Evolutionary conservation across 306 rosid genomes (phyloP), one percentile per base, ranked within the genome.

Genomic region (Crotalaria pallida): DNA sequence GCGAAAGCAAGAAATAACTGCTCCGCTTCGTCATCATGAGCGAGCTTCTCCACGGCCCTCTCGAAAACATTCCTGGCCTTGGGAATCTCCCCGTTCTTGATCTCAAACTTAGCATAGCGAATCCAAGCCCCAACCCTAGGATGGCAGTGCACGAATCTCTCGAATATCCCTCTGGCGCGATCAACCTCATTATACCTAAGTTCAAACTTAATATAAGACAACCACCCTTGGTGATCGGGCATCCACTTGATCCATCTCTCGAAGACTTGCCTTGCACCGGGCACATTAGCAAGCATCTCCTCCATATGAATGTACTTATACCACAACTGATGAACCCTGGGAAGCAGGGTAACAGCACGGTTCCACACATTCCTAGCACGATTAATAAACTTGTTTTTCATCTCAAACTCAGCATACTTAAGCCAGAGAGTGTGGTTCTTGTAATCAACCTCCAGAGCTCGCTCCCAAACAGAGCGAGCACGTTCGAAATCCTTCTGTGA

Each of bases 291-390:
- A 2, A 89, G 82, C 79, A 88, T 77, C 82, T 92, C 96, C 74
- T 92, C 98, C 98, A 89, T 92, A 77, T 89, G 98, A 22, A 92
- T 88, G 66, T 92, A 92, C 82, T 92, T 92, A 71, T 92, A 88
- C 98, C 96, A 89, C 7, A 92, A 49, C 79, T 89, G 98, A 58
- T 92, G 96, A 10, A 84, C 89, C 55, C 98, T 75, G 0, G 98
- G 98, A 44, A 92, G 76, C 9, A 84, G 91, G 0, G 90, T 73
- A 1, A 92, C 96, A 0, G 96, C 98, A 0, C 98, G 84, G 73
- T 92, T 89, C 98, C 96, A 92, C 5, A 92, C 97, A 26, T 91
- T 91, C 76, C 96, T 64, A 0, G 98, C 98, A 69, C 84, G 98
- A 70, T 89, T 88, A 12, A 92, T 81, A 80, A 92, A 92, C 79